Base-by-base conservation (phyloP, 164 flowering plant species). In the Nelumbo lutea region DNA sequence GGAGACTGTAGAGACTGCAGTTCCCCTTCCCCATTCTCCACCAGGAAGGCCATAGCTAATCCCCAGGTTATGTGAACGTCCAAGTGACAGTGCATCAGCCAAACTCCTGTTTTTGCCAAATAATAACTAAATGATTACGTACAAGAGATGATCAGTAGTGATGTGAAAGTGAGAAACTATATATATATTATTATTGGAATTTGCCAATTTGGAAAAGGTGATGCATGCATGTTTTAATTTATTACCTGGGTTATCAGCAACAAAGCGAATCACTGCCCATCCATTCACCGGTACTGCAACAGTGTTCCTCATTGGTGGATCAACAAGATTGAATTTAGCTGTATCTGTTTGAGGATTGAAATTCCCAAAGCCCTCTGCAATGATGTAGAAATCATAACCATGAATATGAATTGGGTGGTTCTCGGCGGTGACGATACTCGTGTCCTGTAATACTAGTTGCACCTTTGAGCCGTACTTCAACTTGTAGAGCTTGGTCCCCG, bases 361-460 rank as follows among this genome's bases (percentile, higher is more conserved):
- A 70, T 90, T 93, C 0, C 98, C 97, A 63, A 82, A 82, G 2
- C 97, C 98, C 57, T 71, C 71, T 1, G 86, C 98, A 38, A 93
- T 67, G 1, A 91, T 81, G 44, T 74, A 90, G 84, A 93, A 89
- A 53, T 85, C 80, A 73, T 88, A 84, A 2, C 98, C 98, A 73
- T 93, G 98, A 15, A 93, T 83, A 77, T 93, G 98, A 79, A 91
- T 86, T 0, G 98, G 98, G 65, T 93, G 98, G 62, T 90, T 86
- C 72, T 93, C 98, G 0, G 84, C 79, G 0, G 87, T 70, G 59
- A 86, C 76, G 10, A 93, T 89, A 40, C 78, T 85, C 1, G 96
- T 89, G 45, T 80, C 96, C 74, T 91, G 98, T n/a, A 91, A 66
- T 48, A 93, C 90, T 3, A 90, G 61, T 61, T 90, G 93, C 41